A percentile compares a stretch with the other conserved stretches of the same genome.
These are phyloP conservation scores for Haematococcus lacustris DNA, from an alignment of 139 green algal species.

Conservation along the genomic window DNA sequence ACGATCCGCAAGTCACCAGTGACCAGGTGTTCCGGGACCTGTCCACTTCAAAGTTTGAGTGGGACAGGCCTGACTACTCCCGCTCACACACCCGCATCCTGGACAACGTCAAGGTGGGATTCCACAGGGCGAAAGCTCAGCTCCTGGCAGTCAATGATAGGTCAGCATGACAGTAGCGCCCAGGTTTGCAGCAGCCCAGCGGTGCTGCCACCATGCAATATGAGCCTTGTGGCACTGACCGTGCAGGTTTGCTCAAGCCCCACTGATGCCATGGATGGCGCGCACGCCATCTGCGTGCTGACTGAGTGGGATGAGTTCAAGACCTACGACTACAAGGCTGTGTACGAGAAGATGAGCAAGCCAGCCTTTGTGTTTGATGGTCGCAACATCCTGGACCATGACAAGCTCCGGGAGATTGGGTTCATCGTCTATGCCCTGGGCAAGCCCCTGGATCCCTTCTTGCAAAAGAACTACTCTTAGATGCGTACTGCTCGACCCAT, in stretches of 20 bases:
- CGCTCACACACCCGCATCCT: conserved; percentile 39
- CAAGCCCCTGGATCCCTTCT: conserved; percentile 96
- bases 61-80: conserved; percentile 78
- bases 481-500: no score
- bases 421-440: conserved; percentile 97
- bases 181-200: no score
- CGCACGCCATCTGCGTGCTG: conserved; percentile 85
- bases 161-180: no score
- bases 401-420: conserved; percentile 83
- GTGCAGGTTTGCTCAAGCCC: no score
- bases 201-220: no score
- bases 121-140: no score
- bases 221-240: no score
- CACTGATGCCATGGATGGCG: conserved; percentile 63
- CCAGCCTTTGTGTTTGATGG: conserved; percentile 99
- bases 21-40: conserved; percentile 83
- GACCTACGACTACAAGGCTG: conserved; percentile 60
- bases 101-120: conserved; percentile 41
- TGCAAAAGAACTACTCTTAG: conserved; percentile 67
- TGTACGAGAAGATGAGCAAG: conserved; percentile 91
- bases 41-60: conserved; percentile 80
- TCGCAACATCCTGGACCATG: conserved; percentile 91
- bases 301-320: conserved; percentile 99
- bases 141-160: no score
- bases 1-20: conserved; percentile 82